These are phyloP conservation scores for Diaporthe nobilis DNA, from an alignment of 2,329 filamentous ascomycete genomes.

Conservation along the genomic window DNA sequence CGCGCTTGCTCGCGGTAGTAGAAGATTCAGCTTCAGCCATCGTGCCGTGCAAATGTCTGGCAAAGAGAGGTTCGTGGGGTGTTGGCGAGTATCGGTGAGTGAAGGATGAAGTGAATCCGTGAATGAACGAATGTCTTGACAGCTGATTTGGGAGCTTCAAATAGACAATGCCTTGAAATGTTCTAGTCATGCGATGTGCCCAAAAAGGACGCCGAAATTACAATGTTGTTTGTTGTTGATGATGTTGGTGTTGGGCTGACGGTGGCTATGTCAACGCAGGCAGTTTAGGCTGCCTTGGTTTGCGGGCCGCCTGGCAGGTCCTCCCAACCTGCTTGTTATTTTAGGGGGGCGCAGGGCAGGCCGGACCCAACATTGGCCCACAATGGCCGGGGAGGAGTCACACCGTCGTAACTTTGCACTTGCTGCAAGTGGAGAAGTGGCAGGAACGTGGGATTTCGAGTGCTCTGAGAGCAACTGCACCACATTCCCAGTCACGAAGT, in stretches of 20 bases:
- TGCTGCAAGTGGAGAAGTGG: not conserved
- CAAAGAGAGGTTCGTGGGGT: not conserved
- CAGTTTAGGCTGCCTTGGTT: not conserved
- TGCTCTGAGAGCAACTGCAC: not conserved
- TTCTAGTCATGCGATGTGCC: not conserved
- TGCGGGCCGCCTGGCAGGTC: not conserved
- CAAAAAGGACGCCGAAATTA: slow-evolving; percentile 2
- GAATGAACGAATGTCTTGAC: not conserved
- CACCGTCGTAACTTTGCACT: not conserved
- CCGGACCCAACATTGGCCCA: not conserved
- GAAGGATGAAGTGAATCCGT: not conserved
- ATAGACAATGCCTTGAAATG: not conserved
- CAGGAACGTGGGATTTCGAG: not conserved
- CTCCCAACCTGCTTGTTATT: not conserved
- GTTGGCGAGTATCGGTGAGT: not conserved
- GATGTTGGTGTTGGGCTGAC: not conserved
- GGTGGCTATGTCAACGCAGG: not conserved
- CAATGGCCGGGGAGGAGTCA: slow-evolving; percentile 7
- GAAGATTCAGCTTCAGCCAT: not conserved
- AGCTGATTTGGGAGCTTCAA: not conserved
- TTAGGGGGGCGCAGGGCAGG: slow-evolving; percentile 5
- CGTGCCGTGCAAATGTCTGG: not conserved
- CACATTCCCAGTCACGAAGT: too few relatives aligned
- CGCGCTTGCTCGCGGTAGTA: not conserved
- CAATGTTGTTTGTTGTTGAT: not conserved